Conservation (phyloP, 75 land plant genomes). For the Azolla pinnata region DNA sequence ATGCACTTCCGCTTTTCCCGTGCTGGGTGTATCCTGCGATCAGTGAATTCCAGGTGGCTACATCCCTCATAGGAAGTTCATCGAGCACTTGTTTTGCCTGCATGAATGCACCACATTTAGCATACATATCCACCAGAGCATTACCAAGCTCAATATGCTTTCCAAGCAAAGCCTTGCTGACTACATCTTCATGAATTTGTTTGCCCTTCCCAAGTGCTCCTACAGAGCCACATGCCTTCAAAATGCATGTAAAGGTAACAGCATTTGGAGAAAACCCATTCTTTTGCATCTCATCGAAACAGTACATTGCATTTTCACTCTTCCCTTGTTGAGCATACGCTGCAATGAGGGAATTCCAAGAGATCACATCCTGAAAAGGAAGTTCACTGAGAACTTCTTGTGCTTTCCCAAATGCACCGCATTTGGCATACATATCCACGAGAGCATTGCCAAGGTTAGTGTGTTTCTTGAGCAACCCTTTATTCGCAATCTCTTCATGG, state of each 20-base stretch:
- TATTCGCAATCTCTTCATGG: slow-evolving; percentile 36
- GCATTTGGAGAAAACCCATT: slow-evolving; percentile 23
- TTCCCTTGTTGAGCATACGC: slow-evolving; percentile 19
- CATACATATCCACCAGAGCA: slow-evolving; percentile 43
- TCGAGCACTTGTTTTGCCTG: slow-evolving; percentile 11
- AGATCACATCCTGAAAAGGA: slow-evolving; percentile 24
- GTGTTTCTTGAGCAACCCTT: slow-evolving; percentile 24
- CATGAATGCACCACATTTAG: slow-evolving; percentile 29
- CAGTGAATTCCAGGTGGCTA: slow-evolving; percentile 21
- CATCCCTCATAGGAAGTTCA: slow-evolving; percentile 7
- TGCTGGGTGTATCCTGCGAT: slow-evolving; percentile 18
- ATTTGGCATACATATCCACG: slow-evolving; percentile 48
- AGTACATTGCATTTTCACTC: slow-evolving; percentile 13
- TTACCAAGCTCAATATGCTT: slow-evolving; percentile 23
- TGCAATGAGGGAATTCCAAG: slow-evolving; percentile 55
- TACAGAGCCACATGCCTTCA: slow-evolving; percentile 7
- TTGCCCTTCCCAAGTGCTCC: neutral
- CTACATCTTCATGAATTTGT: slow-evolving; percentile 1
- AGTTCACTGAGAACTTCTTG: slow-evolving; percentile 27
- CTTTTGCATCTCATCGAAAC: slow-evolving; percentile 32
- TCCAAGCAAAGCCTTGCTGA: neutral
- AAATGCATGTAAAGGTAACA: slow-evolving; percentile 9
- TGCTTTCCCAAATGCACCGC: slow-evolving; percentile 19
- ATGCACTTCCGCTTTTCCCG: slow-evolving; percentile 10
- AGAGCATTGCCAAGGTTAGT: slow-evolving; percentile 42